Percentiles rank a stretch among this genome's conserved stretches.
Evolutionary conservation across 345 rosid genomes (phyloP).

Genomic region (Ceriops tagal): DNA sequence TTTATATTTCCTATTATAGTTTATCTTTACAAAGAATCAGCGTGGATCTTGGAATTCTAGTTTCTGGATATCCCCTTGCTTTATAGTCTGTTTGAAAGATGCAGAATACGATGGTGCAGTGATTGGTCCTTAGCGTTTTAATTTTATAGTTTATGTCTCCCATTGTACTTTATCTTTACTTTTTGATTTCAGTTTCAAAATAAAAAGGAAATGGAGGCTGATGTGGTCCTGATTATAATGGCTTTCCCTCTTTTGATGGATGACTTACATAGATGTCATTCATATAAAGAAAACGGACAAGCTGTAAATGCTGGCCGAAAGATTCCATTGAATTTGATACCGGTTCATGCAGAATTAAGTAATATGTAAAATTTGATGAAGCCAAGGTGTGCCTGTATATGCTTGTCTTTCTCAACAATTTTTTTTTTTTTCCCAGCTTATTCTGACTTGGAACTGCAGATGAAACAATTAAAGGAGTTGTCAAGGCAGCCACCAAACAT

Average conservation of each 20-base stretch:
- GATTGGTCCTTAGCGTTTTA: too few species aligned
- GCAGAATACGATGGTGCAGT: too few species aligned
- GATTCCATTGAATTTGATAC: constrained; percentile 74
- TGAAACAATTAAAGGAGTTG: constrained; percentile 59
- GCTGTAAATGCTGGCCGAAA: constrained; percentile 67
- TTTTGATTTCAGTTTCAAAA: too few species aligned
- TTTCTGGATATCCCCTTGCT: too few species aligned
- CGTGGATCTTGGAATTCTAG: too few species aligned
- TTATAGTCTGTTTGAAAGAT: too few species aligned
- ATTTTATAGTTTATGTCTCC: too few species aligned
- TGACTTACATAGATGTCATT: constrained; percentile 93
- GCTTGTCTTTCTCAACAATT: background rate
- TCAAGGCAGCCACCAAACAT: constrained; percentile 77
- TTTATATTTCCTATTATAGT: too few species aligned
- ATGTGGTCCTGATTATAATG: constrained; percentile 8
- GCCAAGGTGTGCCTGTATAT: constrained; percentile 40
- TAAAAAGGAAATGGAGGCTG: background rate
- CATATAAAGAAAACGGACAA: constrained; percentile 77
- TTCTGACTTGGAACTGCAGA: constrained; percentile 38
- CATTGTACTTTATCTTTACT: too few species aligned
- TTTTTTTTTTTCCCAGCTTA: background rate
- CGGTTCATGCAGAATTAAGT: constrained; percentile 49
- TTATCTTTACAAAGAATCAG: too few species aligned
- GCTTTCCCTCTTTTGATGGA: constrained; percentile 22
- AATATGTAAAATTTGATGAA: constrained; percentile 67